These are phyloP conservation scores for Scheffersomyces amazonensis DNA, from an alignment of 805 yeast genomes.

Conservation along the genomic window DNA sequence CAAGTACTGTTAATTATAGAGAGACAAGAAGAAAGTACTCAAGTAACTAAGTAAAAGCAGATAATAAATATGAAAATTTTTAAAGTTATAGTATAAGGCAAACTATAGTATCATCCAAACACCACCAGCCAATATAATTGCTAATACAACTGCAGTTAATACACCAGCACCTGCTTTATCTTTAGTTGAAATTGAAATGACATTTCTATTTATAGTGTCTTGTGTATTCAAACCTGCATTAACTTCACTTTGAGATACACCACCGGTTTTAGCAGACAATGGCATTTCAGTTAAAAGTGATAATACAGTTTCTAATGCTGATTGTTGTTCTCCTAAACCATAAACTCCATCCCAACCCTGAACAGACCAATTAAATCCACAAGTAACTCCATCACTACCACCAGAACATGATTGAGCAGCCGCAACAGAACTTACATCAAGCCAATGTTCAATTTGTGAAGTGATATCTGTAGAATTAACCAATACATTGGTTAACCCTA, in stretches of 20 bases:
- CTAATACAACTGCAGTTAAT: constrained; percentile 72
- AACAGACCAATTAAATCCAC: constrained; percentile 71
- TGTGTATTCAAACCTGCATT: constrained; percentile 35
- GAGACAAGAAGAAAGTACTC: no score
- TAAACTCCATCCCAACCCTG: constrained; percentile 62
- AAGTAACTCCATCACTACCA: constrained; percentile 82
- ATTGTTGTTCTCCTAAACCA: constrained; percentile 85
- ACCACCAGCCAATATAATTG: constrained; percentile 59
- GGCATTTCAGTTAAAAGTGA: constrained; percentile 29
- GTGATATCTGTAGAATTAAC: constrained; percentile 51
- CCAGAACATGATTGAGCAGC: constrained; percentile 82
- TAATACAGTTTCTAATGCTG: constrained; percentile 66
- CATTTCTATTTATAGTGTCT: constrained; percentile 37
- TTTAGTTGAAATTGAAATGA: constrained; percentile 49
- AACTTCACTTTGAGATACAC: constrained; percentile 29
- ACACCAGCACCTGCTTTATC: constrained; percentile 92
- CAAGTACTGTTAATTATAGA: no score
- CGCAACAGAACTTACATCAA: constrained; percentile 56
- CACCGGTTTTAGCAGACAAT: constrained; percentile 33
- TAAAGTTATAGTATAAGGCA: neutral
- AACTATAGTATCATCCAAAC: constrained; percentile 70
- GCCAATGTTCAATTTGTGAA: constrained; percentile 37
- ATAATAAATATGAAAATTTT: no score
- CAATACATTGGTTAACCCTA: constrained; percentile 55
- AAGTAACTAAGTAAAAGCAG: no score